Conservation (phyloP, 2,329 filamentous ascomycete genomes). For the Hirsutella rhossiliensis region DNA sequence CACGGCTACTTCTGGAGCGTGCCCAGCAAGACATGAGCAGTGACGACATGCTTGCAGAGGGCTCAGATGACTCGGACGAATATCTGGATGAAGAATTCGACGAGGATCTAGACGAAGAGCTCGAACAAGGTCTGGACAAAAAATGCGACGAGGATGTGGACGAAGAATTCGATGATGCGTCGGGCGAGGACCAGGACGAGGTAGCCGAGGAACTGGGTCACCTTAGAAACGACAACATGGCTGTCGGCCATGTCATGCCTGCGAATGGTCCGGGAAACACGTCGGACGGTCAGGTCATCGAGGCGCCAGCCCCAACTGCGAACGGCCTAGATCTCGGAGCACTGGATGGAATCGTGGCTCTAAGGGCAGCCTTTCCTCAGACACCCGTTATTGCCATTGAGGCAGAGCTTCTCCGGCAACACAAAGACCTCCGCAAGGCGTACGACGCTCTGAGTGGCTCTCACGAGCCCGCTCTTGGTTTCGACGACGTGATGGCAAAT, state of each 20-base stretch:
- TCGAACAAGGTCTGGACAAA: too few species aligned
- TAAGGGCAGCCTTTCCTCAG: conserved; percentile 31
- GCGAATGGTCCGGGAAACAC: conserved; percentile 3
- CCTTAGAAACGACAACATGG: conserved; percentile 26
- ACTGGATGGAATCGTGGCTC: conserved; percentile 20
- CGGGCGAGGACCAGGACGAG: conserved; percentile 6
- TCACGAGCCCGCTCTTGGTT: conserved; percentile 18
- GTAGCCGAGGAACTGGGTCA: conserved; percentile 28
- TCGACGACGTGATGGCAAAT: conserved; percentile 20
- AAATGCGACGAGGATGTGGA: conserved; percentile 25
- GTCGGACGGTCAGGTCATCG: not conserved
- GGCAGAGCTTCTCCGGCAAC: conserved; percentile 18
- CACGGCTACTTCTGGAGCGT: conserved; percentile 15
- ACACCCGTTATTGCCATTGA: conserved; percentile 23
- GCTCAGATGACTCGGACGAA: not conserved
- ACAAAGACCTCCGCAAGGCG: conserved; percentile 22
- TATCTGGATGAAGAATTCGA: conserved; percentile 18
- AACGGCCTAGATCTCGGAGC: conserved; percentile 7
- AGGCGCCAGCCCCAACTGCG: conserved; percentile 1
- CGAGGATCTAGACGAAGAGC: conserved; percentile 20
- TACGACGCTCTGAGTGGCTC: conserved; percentile 23
- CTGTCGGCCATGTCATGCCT: conserved; percentile 10
- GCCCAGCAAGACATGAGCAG: not conserved
- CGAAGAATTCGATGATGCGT: too few species aligned
- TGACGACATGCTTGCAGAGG: not conserved